Base-by-base conservation (phyloP, 2,329 filamentous ascomycete species). In the Aspergillus transmontanensis region DNA sequence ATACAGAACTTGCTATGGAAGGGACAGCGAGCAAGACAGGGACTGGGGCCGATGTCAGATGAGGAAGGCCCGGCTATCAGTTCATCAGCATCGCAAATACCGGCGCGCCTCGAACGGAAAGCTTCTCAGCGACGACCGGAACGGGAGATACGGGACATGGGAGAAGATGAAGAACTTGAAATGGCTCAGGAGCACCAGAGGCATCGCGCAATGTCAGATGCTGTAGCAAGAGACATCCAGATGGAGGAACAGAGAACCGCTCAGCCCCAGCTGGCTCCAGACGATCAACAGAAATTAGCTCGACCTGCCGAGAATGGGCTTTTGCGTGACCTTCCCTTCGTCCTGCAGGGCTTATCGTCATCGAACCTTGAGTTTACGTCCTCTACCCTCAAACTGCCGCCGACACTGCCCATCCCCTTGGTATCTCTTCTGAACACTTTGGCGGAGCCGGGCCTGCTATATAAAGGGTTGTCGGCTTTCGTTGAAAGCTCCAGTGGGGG, bases 401-500 rank as follows among this genome's bases (percentile, higher is more conserved):
- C 88, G 0, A 92, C 89, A 0, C 83, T 99, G 6, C 93, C 95
- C 1, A 83, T 94, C 6, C 94, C 95, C 2, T 84, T 98, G 11
- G 84, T 98, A 16, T 94, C 93, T 19, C 84, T 99, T 11, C 83
- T 99, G 2, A 93, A 99, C 72, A 92, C 91, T 0, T 82, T 99
- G 23, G 93, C 95, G 2, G 95, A 99, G 74, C 95, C 95, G 9
- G 96, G 94, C 6, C 83, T 99, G n/a, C 83, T 99, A 10, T 99
- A 97, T 75, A 88, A 90, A 64, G 87, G 87, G 1, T 85, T 99
- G 1, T 87, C 93, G 16, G 84, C 85, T 4, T 99, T 97, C 78
- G 90, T 94, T 61, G 90, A 96, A 64, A 90, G 90, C 5, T 88
- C 88, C 1, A 90, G 93, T 57, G 89, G 90, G 36, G 94, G 94